phyloP scores from a whole-genome alignment of 257 asterid genomes.

The Solanum appendiculatum region DNA sequence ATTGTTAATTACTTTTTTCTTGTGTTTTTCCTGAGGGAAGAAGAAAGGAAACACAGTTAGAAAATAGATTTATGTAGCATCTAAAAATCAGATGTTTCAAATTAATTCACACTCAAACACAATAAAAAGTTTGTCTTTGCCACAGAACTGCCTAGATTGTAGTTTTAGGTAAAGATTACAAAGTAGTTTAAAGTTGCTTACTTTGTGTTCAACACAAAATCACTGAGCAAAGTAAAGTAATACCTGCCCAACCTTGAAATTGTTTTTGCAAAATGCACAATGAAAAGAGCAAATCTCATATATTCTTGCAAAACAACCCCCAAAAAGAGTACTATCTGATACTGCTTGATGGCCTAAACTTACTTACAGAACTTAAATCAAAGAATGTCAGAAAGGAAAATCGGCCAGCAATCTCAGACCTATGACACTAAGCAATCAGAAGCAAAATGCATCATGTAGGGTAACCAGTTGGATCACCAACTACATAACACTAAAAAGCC shows the following conservation, averaged over 20 bases:
- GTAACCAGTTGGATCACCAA: background rate
- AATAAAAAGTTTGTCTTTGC: background rate
- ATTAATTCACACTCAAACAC: background rate
- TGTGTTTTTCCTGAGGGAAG: background rate
- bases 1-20: conserved; percentile 11
- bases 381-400: background rate
- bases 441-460: background rate
- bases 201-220: background rate
- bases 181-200: background rate
- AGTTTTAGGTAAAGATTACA: background rate
- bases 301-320: background rate
- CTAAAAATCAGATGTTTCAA: background rate
- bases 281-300: background rate
- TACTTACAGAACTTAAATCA: background rate
- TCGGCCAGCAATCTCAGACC: background rate
- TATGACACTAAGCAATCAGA: background rate
- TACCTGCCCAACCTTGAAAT: background rate
- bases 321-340: background rate
- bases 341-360: background rate
- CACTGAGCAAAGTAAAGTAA: background rate
- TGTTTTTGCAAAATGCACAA: background rate
- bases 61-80: background rate
- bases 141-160: background rate
- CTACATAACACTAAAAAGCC: background rate
- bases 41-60: background rate